Evolutionary conservation across 139 green algal species (phyloP).

Genomic region (Gonium pectorale): DNA sequence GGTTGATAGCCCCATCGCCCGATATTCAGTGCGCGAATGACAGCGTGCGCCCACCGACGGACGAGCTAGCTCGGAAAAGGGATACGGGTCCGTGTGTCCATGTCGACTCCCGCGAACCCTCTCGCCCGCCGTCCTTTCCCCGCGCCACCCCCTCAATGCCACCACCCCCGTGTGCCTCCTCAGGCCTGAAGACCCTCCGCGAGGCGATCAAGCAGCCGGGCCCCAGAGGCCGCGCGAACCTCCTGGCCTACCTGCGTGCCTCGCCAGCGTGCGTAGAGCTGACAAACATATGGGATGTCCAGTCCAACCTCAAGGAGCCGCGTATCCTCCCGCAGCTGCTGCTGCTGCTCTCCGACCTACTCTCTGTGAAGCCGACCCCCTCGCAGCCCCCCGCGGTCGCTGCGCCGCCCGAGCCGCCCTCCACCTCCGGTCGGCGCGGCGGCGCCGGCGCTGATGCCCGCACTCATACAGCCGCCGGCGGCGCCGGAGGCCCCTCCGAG

Average conservation of each 20-base stretch:
- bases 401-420: too few relatives aligned
- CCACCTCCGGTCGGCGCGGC: background rate
- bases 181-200: constrained; percentile 30
- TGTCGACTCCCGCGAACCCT: background rate
- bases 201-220: background rate
- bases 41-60: too few relatives aligned
- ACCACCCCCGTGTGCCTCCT: background rate
- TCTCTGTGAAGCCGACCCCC: constrained; percentile 12
- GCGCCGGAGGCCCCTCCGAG: background rate
- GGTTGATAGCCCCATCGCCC: too few relatives aligned
- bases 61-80: too few relatives aligned
- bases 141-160: background rate
- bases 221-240: background rate
- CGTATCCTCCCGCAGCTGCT: constrained; percentile 41
- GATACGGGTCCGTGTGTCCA: background rate
- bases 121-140: too few relatives aligned
- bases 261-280: constrained; percentile 40
- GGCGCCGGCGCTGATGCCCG: background rate
- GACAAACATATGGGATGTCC: constrained; percentile 48
- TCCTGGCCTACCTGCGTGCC: constrained; percentile 18
- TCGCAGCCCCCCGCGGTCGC: background rate
- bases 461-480: background rate
- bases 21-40: too few relatives aligned
- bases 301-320: constrained; percentile 30
- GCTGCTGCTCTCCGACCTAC: constrained; percentile 24